Conservation (phyloP, 768 basidiomycete species). For the Artomyces pyxidatus region DNA sequence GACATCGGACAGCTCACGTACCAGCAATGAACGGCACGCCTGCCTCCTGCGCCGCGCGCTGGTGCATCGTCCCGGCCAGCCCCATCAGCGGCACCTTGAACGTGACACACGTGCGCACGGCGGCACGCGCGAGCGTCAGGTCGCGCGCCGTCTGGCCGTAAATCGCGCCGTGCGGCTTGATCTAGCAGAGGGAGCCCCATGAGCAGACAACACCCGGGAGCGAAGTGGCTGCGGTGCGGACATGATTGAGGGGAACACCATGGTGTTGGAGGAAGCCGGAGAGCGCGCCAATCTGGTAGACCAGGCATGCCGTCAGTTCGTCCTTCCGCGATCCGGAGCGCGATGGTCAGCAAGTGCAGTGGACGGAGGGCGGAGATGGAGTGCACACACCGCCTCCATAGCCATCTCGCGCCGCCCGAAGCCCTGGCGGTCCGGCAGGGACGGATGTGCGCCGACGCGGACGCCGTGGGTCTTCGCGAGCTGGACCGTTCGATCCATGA, state of each 20-base stretch:
- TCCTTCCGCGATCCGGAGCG: conserved; percentile 26
- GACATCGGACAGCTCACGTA: conserved; percentile 15
- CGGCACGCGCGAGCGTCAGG: conserved; percentile 45
- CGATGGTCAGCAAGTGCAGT: neutral
- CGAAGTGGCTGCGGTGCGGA: conserved; percentile 18
- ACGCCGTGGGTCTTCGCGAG: conserved; percentile 51
- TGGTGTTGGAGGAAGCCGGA: conserved; percentile 49
- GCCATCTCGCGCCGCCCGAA: conserved; percentile 62
- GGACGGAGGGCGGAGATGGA: neutral
- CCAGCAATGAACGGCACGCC: conserved; percentile 58
- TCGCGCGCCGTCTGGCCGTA: conserved; percentile 54
- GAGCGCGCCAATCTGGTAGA: conserved; percentile 64
- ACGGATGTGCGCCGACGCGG: conserved; percentile 60
- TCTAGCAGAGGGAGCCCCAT: conserved; percentile 22
- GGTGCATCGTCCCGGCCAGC: conserved; percentile 55
- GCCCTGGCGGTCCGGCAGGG: conserved; percentile 53
- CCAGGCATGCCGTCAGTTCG: conserved; percentile 47
- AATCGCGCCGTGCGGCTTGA: conserved; percentile 55
- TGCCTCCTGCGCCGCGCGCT: conserved; percentile 43
- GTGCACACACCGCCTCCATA: conserved; percentile 42
- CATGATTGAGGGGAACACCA: conserved; percentile 48
- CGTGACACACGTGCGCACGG: conserved; percentile 25
- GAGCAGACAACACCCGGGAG: neutral
- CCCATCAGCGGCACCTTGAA: conserved; percentile 48
- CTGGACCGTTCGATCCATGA: conserved; percentile 55